Evolutionary conservation across 805 yeast genomes (phyloP).

Genomic region (Kuraishia hungarica): DNA sequence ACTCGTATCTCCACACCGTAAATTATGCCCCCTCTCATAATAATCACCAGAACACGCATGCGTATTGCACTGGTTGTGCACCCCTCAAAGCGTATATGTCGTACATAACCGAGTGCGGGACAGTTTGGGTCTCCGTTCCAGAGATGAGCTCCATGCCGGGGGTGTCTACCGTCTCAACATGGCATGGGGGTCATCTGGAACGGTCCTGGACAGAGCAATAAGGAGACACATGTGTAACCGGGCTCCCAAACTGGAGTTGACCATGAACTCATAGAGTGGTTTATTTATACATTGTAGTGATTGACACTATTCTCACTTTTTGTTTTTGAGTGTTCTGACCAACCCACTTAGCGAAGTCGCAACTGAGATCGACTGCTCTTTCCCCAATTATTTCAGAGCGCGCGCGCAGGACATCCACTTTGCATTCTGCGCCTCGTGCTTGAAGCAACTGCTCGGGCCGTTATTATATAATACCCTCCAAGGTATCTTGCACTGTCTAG

Average conservation of each 20-base stretch:
- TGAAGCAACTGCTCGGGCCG: neutral
- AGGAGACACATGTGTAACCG: neutral
- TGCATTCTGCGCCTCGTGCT: neutral
- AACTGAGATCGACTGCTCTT: too few species aligned
- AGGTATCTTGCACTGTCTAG: too few species aligned
- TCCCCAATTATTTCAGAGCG: neutral
- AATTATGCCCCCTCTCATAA: neutral
- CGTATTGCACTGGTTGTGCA: neutral
- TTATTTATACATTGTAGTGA: too few species aligned
- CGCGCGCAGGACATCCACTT: neutral
- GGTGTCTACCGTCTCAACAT: neutral
- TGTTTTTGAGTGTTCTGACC: too few species aligned
- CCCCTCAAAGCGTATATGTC: neutral
- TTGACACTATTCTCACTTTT: too few species aligned
- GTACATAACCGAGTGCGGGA: neutral
- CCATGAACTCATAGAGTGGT: too few species aligned
- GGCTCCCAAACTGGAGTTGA: too few species aligned
- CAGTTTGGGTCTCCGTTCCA: neutral
- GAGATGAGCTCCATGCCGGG: neutral
- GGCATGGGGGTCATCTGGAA: neutral
- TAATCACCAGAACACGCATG: neutral
- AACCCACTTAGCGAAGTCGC: too few species aligned
- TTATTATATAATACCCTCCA: neutral
- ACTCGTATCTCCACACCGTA: neutral
- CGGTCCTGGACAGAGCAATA: neutral